A percentile compares a stretch with the other conserved stretches of the same genome.
These are phyloP conservation scores for Pseudogymnoascus destructans DNA, from an alignment of 2,329 filamentous ascomycete species.

Conservation along the genomic window DNA sequence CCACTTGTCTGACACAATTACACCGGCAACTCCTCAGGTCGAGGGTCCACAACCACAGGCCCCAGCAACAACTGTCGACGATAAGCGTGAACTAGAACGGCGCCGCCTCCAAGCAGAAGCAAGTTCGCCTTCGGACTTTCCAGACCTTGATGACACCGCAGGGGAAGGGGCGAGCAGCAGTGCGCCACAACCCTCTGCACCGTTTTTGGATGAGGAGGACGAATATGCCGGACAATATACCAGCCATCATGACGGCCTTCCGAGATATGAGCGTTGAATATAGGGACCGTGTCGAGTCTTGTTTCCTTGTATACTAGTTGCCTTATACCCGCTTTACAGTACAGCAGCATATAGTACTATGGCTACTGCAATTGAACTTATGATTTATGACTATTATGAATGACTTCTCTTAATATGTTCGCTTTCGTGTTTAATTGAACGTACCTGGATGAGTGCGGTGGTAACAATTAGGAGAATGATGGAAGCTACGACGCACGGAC, in stretches of 20 bases:
- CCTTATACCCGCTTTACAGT: constrained; percentile 4
- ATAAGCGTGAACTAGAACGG: constrained; percentile 56
- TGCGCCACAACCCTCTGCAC: constrained; percentile 40
- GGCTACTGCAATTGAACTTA: not conserved
- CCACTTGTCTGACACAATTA: not conserved
- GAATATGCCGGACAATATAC: constrained; percentile 34
- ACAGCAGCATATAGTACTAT: not conserved
- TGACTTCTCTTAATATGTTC: not conserved
- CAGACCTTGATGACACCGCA: constrained; percentile 24
- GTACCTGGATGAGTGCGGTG: not conserved
- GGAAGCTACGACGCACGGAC: not conserved
- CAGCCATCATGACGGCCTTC: constrained; percentile 20
- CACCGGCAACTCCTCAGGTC: not conserved
- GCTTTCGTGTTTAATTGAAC: not conserved
- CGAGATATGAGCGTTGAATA: constrained; percentile 24
- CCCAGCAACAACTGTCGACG: constrained; percentile 35
- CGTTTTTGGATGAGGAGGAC: constrained; percentile 42
- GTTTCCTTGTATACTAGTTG: constrained; percentile 6
- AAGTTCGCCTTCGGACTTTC: constrained; percentile 40
- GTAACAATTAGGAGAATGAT: not conserved
- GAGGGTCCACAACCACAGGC: not conserved
- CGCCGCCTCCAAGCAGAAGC: constrained; percentile 38
- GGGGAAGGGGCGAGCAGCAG: constrained; percentile 21
- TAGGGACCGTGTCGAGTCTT: not conserved
- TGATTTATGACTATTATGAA: constrained; percentile 1